Evolutionary conservation across 2,329 filamentous ascomycete genomes (phyloP).

Genomic region (Berkeleyomyces basicola): DNA sequence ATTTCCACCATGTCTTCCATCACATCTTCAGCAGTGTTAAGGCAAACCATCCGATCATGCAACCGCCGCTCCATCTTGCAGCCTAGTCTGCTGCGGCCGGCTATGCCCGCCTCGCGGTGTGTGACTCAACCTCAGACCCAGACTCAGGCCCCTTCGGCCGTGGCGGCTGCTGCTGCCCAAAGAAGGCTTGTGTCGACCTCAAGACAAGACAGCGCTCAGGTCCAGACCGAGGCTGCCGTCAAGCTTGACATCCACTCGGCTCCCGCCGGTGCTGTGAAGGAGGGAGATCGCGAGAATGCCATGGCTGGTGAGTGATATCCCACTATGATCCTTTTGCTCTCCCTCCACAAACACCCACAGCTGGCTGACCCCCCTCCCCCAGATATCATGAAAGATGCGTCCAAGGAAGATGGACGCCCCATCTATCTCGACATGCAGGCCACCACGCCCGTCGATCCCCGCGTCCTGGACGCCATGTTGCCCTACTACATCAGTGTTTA

Average conservation of each 20-base stretch:
- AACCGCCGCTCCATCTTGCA: slow-evolving; percentile 26
- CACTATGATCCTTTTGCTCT: slow-evolving; percentile 13
- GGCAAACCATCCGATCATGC: slow-evolving; percentile 51
- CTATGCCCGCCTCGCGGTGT: slow-evolving; percentile 7
- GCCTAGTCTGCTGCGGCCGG: slow-evolving; percentile 15
- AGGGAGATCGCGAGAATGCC: slow-evolving; percentile 11
- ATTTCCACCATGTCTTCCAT: slow-evolving; percentile 39
- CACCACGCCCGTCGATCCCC: slow-evolving; percentile 84
- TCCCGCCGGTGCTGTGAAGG: slow-evolving; percentile 6
- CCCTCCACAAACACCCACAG: slow-evolving; percentile 16
- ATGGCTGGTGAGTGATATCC: slow-evolving; percentile 11
- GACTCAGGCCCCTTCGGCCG: neutral
- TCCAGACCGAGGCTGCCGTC: slow-evolving; percentile 68
- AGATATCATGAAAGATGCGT: slow-evolving; percentile 80
- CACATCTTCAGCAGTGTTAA: slow-evolving; percentile 47
- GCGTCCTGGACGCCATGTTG: slow-evolving; percentile 92
- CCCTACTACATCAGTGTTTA: slow-evolving; percentile 87
- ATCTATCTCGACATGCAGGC: slow-evolving; percentile 99
- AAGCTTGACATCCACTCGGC: slow-evolving; percentile 57
- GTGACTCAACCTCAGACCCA: neutral
- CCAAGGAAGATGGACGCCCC: slow-evolving; percentile 80
- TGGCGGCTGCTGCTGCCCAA: slow-evolving; percentile 1
- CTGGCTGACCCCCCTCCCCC: neutral
- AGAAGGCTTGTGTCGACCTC: slow-evolving; percentile 71
- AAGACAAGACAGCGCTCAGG: slow-evolving; percentile 62